Evolutionary conservation across 148 eudicot species (phyloP).

Genomic region (Euryodendron excelsum): DNA sequence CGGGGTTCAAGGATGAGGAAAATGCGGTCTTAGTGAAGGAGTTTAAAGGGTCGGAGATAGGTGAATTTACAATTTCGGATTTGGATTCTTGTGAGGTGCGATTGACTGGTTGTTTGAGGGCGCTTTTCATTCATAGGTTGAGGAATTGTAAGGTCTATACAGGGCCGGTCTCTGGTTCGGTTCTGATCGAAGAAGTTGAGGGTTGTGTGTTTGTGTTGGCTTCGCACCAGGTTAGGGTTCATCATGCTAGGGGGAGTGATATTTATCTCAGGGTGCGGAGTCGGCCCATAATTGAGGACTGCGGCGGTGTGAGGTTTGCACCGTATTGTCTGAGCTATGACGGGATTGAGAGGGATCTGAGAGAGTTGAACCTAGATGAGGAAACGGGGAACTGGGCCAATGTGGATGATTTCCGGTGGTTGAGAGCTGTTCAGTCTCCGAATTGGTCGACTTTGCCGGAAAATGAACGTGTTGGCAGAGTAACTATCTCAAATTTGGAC

Average conservation of each 20-base stretch:
- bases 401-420: constrained; percentile 90
- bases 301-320: constrained; percentile 73
- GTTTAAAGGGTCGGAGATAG: constrained; percentile 45
- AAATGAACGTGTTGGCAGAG: constrained; percentile 40
- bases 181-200: constrained; percentile 74
- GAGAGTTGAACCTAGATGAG: constrained; percentile 59
- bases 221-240: constrained; percentile 89
- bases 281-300: constrained; percentile 81
- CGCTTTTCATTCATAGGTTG: constrained; percentile 55
- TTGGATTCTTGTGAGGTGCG: constrained; percentile 65
- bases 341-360: constrained; percentile 63
- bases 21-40: constrained; percentile 58
- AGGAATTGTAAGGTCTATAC: constrained; percentile 60
- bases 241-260: constrained; percentile 67
- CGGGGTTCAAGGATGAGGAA: constrained; percentile 56
- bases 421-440: constrained; percentile 77
- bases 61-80: constrained; percentile 63
- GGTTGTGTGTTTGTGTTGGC: constrained; percentile 67
- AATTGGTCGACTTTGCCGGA: constrained; percentile 81
- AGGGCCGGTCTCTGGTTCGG: constrained; percentile 74
- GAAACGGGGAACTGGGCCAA: constrained; percentile 82
- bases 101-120: constrained; percentile 58
- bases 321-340: constrained; percentile 71
- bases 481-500: constrained; percentile 32
- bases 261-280: constrained; percentile 81